phyloP scores from a whole-genome alignment of 345 rosid species.

The Pistacia integerrima region DNA sequence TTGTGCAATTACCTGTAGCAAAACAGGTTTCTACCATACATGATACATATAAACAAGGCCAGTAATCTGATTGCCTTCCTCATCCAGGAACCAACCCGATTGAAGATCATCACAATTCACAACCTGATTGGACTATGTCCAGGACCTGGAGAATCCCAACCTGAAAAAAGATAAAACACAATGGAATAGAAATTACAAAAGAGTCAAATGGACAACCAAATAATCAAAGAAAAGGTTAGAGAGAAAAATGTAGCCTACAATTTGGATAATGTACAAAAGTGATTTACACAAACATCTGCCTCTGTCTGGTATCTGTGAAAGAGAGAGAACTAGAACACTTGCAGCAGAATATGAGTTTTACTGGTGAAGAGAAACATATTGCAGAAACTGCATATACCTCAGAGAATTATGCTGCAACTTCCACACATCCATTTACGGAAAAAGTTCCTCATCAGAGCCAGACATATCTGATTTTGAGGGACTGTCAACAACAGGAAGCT shows the following conservation, averaged over 20 bases:
- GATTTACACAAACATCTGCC: background rate
- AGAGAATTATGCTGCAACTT: slow-evolving; percentile 16
- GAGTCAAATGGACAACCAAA: background rate
- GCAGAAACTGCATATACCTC: slow-evolving; percentile 27
- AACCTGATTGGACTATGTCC: slow-evolving; percentile 18
- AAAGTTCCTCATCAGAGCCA: slow-evolving; percentile 40
- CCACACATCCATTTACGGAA: slow-evolving; percentile 35
- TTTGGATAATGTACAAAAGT: background rate
- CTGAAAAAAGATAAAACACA: slow-evolving; percentile 8
- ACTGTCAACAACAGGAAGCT: slow-evolving; percentile 40
- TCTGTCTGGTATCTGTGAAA: background rate
- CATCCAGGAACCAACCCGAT: slow-evolving; percentile 16
- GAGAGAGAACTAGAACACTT: background rate
- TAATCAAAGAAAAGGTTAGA: background rate
- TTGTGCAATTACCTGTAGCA: slow-evolving; percentile 28
- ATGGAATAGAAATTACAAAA: background rate
- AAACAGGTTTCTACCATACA: slow-evolving; percentile 20
- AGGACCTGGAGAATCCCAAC: slow-evolving; percentile 22
- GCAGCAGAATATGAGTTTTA: slow-evolving; percentile 2
- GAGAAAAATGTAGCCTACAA: slow-evolving; percentile 5
- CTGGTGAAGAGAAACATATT: background rate
- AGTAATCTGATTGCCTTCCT: slow-evolving; percentile 15
- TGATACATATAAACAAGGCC: slow-evolving; percentile 27
- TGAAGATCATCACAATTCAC: slow-evolving; percentile 14
- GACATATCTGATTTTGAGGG: slow-evolving; percentile 29